Conservation (phyloP, 2,329 filamentous ascomycete species). For the Botrytis pseudocinerea region DNA sequence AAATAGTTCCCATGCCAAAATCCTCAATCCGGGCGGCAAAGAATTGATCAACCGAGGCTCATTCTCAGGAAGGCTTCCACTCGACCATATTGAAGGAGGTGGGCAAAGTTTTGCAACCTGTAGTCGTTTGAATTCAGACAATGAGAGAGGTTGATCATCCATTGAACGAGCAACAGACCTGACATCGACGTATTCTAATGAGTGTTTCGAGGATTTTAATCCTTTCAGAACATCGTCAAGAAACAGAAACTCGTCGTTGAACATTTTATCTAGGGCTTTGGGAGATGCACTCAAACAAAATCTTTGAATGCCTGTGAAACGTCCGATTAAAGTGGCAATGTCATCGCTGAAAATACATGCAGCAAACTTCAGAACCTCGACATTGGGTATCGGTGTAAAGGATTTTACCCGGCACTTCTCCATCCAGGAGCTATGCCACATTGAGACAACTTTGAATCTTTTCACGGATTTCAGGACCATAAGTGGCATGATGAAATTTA, state of each 20-base stretch:
- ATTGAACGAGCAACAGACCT: neutral
- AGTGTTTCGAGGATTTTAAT: neutral
- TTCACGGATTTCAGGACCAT: neutral
- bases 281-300: neutral
- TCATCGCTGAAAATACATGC: neutral
- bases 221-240: neutral
- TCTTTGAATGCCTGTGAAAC: neutral
- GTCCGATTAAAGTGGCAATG: neutral
- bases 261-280: neutral
- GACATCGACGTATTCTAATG: neutral
- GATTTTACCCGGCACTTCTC: too few species aligned
- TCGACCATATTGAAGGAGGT: neutral
- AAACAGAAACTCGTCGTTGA: neutral
- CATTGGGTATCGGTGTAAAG: neutral
- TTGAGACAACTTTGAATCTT: neutral
- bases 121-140: neutral
- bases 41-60: neutral
- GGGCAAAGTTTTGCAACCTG: neutral
- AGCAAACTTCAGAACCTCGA: neutral
- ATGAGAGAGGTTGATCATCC: neutral
- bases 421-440: neutral
- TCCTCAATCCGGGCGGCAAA: neutral
- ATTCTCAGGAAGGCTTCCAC: fast-evolving
- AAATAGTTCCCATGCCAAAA: neutral
- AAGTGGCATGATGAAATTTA: neutral